A percentile compares a stretch with the other conserved stretches of the same genome.
Evolutionary conservation across 495 filamentous ascomycete species (phyloP).

Genomic region (Aspergillus olivimuriae): DNA sequence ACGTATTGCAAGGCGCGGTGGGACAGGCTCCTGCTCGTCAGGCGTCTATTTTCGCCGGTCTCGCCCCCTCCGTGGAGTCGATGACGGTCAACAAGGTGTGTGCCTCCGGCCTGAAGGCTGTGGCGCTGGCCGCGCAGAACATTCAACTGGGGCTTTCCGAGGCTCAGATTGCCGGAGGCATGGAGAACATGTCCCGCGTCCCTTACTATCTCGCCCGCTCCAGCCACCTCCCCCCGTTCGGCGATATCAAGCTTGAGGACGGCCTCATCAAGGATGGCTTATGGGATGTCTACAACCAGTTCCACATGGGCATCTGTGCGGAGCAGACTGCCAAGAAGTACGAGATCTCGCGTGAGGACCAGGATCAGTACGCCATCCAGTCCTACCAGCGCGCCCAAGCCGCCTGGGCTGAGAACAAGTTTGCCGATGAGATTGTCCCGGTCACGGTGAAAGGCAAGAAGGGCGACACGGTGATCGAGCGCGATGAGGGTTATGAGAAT

Average conservation of each 20-base stretch:
- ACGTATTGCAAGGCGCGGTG: constrained; percentile 78
- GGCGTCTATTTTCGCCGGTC: constrained; percentile 80
- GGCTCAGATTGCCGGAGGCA: constrained; percentile 85
- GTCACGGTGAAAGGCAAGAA: constrained; percentile 81
- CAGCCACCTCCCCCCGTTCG: constrained; percentile 71
- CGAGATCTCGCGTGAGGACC: constrained; percentile 68
- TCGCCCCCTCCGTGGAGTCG: constrained; percentile 71
- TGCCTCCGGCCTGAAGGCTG: constrained; percentile 88
- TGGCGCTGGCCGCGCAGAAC: constrained; percentile 83
- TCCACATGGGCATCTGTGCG: constrained; percentile 98
- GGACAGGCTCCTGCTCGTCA: constrained; percentile 92
- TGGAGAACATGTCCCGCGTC: constrained; percentile 95
- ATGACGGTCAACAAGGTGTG: constrained; percentile 97
- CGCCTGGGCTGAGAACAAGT: constrained; percentile 76
- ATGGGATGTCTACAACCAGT: constrained; percentile 93
- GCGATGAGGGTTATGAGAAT: constrained; percentile 83
- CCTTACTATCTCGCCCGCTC: constrained; percentile 84
- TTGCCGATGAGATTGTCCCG: constrained; percentile 79
- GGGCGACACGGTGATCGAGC: constrained; percentile 68
- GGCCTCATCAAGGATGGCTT: constrained; percentile 92
- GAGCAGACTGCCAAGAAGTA: constrained; percentile 90
- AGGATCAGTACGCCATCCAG: constrained; percentile 85
- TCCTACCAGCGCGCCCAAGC: constrained; percentile 82
- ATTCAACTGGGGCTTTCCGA: constrained; percentile 86
- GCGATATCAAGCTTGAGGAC: constrained; percentile 79